These are phyloP conservation scores for Bromus sterilis DNA, from an alignment of 176 grass and related monocot species.

Conservation along the genomic window DNA sequence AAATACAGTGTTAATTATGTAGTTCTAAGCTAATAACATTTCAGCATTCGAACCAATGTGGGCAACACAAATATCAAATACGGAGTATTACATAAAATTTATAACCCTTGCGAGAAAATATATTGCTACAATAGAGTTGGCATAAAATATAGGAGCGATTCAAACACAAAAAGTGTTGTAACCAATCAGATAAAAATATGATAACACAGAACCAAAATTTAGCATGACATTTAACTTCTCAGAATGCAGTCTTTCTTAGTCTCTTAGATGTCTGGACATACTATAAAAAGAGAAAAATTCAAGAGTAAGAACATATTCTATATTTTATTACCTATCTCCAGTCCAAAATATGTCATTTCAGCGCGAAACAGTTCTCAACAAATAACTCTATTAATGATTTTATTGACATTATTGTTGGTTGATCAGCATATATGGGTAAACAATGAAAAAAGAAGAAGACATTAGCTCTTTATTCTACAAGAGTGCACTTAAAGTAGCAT, in stretches of 20 bases:
- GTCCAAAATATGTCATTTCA: not conserved
- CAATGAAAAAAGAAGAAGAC: not conserved
- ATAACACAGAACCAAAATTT: not conserved
- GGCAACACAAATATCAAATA: not conserved
- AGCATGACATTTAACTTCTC: not conserved
- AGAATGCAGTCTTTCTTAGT: not conserved
- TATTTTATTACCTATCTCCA: not conserved
- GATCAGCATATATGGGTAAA: not conserved
- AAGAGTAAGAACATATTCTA: not conserved
- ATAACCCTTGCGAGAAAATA: not conserved
- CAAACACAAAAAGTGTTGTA: not conserved
- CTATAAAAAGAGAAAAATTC: not conserved
- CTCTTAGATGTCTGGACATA: not conserved
- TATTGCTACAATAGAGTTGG: not conserved
- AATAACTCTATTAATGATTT: not conserved
- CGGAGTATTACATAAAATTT: not conserved
- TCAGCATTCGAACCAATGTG: not conserved
- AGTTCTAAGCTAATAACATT: not conserved
- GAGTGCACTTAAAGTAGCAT: not conserved
- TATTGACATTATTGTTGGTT: not conserved
- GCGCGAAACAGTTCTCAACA: not conserved
- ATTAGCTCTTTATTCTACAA: slow-evolving; percentile 2
- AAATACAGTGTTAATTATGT: not conserved
- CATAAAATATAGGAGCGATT: not conserved
- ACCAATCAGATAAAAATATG: not conserved